phyloP scores from a whole-genome alignment of 371 early-diverging fungal species.

The Chytridiales sp. region DNA sequence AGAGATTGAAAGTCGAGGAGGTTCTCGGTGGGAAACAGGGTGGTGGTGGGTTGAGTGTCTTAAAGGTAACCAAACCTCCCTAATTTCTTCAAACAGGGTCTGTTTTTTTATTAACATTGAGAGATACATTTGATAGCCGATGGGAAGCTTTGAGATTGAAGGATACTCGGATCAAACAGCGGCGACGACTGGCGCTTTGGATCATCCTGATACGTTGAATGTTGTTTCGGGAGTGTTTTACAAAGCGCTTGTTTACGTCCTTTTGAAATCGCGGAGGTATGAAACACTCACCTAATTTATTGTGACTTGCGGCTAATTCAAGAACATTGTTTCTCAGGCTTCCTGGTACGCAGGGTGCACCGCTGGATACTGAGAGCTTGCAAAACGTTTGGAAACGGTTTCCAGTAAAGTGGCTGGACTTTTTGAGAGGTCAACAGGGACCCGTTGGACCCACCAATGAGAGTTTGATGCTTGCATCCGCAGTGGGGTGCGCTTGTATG shows the following conservation, averaged over 20 bases:
- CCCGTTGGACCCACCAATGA: too few species aligned
- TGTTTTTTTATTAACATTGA: neutral
- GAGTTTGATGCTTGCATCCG: constrained; percentile 2
- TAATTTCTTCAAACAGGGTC: neutral
- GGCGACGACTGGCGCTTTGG: constrained; percentile 36
- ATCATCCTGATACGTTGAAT: constrained; percentile 24
- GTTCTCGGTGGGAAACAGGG: constrained; percentile 18
- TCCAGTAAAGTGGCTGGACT: too few species aligned
- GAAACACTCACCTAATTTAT: too few species aligned
- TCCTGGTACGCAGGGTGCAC: too few species aligned
- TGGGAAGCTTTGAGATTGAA: constrained; percentile 9
- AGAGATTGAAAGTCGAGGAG: constrained; percentile 38
- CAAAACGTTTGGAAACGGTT: too few species aligned
- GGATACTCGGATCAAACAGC: constrained; percentile 32
- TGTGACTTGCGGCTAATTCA: too few species aligned
- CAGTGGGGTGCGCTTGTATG: constrained; percentile 2
- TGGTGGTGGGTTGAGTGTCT: neutral
- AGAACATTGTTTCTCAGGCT: too few species aligned
- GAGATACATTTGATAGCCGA: constrained; percentile 25
- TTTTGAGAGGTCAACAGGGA: too few species aligned
- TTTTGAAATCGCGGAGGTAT: too few species aligned
- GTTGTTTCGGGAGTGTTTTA: constrained; percentile 30
- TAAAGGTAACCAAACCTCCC: neutral
- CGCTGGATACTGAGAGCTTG: too few species aligned
- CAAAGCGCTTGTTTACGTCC: constrained; percentile 31